Evolutionary conservation across 1,284 basidiomycete genomes (phyloP).

Genomic region (Apiotrichum brassicae): DNA sequence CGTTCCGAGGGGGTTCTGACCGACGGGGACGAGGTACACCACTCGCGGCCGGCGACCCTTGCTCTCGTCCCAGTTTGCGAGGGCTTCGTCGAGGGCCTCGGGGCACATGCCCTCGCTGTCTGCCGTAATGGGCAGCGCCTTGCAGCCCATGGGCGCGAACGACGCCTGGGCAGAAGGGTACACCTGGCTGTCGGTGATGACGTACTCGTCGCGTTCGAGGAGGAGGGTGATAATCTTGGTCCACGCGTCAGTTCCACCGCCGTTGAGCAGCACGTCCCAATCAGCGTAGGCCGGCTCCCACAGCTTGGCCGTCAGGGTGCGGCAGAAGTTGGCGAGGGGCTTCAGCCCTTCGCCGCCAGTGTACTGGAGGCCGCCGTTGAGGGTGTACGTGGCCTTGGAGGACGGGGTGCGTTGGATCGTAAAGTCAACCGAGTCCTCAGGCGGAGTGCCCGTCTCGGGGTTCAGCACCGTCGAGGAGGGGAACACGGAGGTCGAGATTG

Average conservation of each 20-base stretch:
- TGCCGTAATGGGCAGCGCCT: slow-evolving; percentile 51
- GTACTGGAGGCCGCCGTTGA: slow-evolving; percentile 65
- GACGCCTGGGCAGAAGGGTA: slow-evolving; percentile 40
- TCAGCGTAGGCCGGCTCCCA: slow-evolving; percentile 61
- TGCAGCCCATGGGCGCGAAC: slow-evolving; percentile 25
- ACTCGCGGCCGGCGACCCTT: slow-evolving; percentile 56
- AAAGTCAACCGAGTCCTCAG: slow-evolving; percentile 52
- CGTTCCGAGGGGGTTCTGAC: slow-evolving; percentile 65
- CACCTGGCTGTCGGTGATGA: slow-evolving; percentile 54
- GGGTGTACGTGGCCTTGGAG: slow-evolving; percentile 42
- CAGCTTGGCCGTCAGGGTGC: slow-evolving; percentile 55
- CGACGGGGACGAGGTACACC: slow-evolving; percentile 52
- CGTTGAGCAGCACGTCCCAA: slow-evolving; percentile 56
- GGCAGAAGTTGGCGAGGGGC: slow-evolving; percentile 20
- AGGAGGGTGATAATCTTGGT: slow-evolving; percentile 50
- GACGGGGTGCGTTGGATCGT: slow-evolving; percentile 45
- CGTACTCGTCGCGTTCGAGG: slow-evolving; percentile 62
- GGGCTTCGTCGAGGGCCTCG: slow-evolving; percentile 55
- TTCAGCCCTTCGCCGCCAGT: slow-evolving; percentile 40
- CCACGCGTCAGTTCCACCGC: slow-evolving; percentile 68
- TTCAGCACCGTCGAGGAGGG: slow-evolving; percentile 43
- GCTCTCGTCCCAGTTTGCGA: slow-evolving; percentile 60
- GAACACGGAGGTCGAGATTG: slow-evolving; percentile 28
- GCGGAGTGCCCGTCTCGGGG: slow-evolving; percentile 47
- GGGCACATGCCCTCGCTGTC: slow-evolving; percentile 64